A percentile compares a stretch with the other conserved stretches of the same genome.
phyloP scores from a whole-genome alignment of 1,284 basidiomycete species.

The Melanopsichium pennsylvanicum region DNA sequence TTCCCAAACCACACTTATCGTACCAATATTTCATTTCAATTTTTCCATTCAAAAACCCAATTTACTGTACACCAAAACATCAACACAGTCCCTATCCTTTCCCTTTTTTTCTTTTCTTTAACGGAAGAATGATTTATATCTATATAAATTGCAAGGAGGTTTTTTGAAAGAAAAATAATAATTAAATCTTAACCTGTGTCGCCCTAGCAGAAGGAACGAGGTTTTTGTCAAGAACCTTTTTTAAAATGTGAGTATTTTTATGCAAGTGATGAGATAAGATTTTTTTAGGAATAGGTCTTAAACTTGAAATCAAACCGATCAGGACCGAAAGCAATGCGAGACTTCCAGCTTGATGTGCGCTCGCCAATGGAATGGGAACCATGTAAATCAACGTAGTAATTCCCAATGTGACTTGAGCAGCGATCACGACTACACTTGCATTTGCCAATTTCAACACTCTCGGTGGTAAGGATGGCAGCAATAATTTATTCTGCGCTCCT shows the following conservation, averaged over 20 bases:
- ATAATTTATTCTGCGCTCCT: slow-evolving; percentile 41
- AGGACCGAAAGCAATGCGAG: slow-evolving; percentile 75
- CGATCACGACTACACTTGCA: slow-evolving; percentile 80
- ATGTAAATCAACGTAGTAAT: slow-evolving; percentile 91
- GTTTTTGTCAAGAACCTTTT: slow-evolving; percentile 7
- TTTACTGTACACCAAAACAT: too few species aligned
- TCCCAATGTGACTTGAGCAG: slow-evolving; percentile 86
- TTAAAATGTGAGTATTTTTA: slow-evolving; percentile 3
- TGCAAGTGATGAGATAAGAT: not conserved
- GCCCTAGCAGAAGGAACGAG: not conserved
- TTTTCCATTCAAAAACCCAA: too few species aligned
- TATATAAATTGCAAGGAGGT: too few species aligned
- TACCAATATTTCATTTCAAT: too few species aligned
- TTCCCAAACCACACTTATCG: too few species aligned
- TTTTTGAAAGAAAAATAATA: too few species aligned
- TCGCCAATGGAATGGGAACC: slow-evolving; percentile 90
- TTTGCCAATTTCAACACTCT: slow-evolving; percentile 73
- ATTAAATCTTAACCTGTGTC: not conserved
- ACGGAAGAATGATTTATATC: too few species aligned
- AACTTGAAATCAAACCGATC: slow-evolving; percentile 14
- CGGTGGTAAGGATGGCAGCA: slow-evolving; percentile 75
- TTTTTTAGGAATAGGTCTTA: slow-evolving; percentile 22
- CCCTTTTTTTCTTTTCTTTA: too few species aligned
- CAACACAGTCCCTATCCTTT: too few species aligned
- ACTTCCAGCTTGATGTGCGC: slow-evolving; percentile 92